Base-by-base conservation (phyloP, 495 filamentous ascomycete species). In the Lepidopterella palustris region DNA sequence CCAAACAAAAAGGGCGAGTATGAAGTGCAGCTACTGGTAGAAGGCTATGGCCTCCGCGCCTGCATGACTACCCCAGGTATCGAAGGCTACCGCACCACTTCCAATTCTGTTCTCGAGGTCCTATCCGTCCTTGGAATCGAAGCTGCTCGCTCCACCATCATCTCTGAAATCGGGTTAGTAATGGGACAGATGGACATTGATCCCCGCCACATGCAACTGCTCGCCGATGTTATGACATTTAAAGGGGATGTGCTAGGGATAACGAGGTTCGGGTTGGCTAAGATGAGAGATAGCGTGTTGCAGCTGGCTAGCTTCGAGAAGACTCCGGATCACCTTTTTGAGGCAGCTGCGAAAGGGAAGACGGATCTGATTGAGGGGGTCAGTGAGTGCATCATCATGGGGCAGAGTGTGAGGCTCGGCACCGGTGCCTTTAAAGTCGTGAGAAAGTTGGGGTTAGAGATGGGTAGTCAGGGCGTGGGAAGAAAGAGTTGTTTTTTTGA, bases 181-280 rank as follows among this genome's bases (percentile, higher is more conserved):
- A 96, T 96, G 90, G 82, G 78, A 47, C 82, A 84, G 68, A 97
- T 98, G 93, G 84, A 84, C 75, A 97, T 98, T 64, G 93, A 98
- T 77, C 93, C 93, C 26, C 87, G 95, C 29, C 93, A 98, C 79
- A 97, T 98, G 92, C 88, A 97, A 71, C 82, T 98, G 6, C 81
- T 98, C 15, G 92, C 93, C n/a, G 95, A 98, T 59, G 90, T 97
- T 32, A 98, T 98, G 93, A 98, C 93, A 5, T 97, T 92, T 80
- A 96, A 95, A 74, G 93, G 93, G 49, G 92, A 97, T 62, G 88
- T 97, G 0, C 82, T 96, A n/a, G 93, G 93, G 32, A 98, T 98
- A 69, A 98, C 93, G 8, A 86, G 93, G 24, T 97, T 97, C 73
- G 93, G 93, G 52, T 79, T 98, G 40, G 85, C 90, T 51, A 98